phyloP scores from a whole-genome alignment of 495 filamentous ascomycete genomes.

The Podospora pseudopauciseta region DNA sequence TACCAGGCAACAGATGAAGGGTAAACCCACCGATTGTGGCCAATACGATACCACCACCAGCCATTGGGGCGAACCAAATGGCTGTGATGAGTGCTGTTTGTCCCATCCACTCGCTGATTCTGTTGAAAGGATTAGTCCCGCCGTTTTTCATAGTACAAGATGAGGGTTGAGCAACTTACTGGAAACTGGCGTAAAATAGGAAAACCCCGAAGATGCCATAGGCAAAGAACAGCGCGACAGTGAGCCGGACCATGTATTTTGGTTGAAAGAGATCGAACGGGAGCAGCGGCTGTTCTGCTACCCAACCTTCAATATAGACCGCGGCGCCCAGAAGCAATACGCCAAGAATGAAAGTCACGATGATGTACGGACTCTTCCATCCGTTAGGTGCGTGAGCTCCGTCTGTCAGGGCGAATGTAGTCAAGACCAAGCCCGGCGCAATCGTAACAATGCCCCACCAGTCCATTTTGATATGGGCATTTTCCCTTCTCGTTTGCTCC shows the following conservation, averaged over 20 bases:
- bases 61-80: slow-evolving; percentile 77
- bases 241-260: slow-evolving; percentile 67
- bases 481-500: slow-evolving; percentile 37
- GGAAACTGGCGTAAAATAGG: slow-evolving; percentile 73
- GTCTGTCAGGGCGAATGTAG: slow-evolving; percentile 78
- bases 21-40: slow-evolving; percentile 69
- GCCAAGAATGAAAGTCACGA: slow-evolving; percentile 58
- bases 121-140: slow-evolving; percentile 24
- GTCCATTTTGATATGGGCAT: slow-evolving; percentile 45
- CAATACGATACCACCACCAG: slow-evolving; percentile 68
- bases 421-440: slow-evolving; percentile 61
- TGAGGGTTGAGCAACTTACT: slow-evolving; percentile 50
- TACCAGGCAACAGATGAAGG: slow-evolving; percentile 71
- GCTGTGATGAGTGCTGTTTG: slow-evolving; percentile 65
- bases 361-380: slow-evolving; percentile 73
- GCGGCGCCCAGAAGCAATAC: slow-evolving; percentile 52
- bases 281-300: slow-evolving; percentile 67
- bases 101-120: slow-evolving; percentile 64
- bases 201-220: slow-evolving; percentile 77
- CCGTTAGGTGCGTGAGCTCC: slow-evolving; percentile 63
- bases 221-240: slow-evolving; percentile 63
- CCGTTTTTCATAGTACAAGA: slow-evolving; percentile 10
- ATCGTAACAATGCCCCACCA: slow-evolving; percentile 62
- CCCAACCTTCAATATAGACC: slow-evolving; percentile 74
- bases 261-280: slow-evolving; percentile 71